Percentiles rank a stretch among this genome's conserved stretches.
phyloP scores from a whole-genome alignment of 1,284 basidiomycete genomes.

The Cutaneotrichosporon sp. region DNA sequence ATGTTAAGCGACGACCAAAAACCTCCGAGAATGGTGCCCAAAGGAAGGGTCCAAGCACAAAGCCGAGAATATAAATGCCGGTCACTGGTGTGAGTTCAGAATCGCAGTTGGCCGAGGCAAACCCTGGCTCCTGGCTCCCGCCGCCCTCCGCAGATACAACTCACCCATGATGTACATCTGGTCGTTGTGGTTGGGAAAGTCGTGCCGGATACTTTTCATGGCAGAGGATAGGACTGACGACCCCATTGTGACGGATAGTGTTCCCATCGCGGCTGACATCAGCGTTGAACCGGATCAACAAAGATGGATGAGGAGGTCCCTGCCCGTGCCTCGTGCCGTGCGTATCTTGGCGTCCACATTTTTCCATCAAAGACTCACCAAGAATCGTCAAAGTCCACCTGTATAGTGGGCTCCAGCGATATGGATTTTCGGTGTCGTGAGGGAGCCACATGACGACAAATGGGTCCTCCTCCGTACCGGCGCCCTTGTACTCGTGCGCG shows the following conservation, averaged over 20 bases:
- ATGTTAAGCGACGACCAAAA: constrained; percentile 46
- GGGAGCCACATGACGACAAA: constrained; percentile 45
- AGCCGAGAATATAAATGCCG: constrained; percentile 25
- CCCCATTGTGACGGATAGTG: constrained; percentile 31
- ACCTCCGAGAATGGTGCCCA: constrained; percentile 43
- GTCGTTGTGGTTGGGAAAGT: constrained; percentile 28
- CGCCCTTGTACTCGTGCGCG: constrained; percentile 18
- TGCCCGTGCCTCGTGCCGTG: neutral
- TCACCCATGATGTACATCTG: constrained; percentile 22
- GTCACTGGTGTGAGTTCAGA: constrained; percentile 13
- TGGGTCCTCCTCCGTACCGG: constrained; percentile 49
- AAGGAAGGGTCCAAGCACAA: constrained; percentile 27
- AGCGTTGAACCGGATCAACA: neutral
- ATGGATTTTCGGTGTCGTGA: constrained; percentile 38
- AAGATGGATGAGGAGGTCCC: neutral
- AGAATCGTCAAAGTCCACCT: constrained; percentile 36
- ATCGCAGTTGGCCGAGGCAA: neutral
- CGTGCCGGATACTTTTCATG: constrained; percentile 25
- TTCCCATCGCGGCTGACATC: constrained; percentile 23
- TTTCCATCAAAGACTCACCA: constrained; percentile 6
- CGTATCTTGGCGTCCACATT: neutral
- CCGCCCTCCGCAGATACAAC: neutral
- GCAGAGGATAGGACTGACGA: constrained; percentile 31
- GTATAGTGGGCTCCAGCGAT: constrained; percentile 29
- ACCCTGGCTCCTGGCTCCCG: neutral